These are phyloP conservation scores for Leccinum variabile DNA, from an alignment of 1,284 basidiomycete species.

Conservation along the genomic window DNA sequence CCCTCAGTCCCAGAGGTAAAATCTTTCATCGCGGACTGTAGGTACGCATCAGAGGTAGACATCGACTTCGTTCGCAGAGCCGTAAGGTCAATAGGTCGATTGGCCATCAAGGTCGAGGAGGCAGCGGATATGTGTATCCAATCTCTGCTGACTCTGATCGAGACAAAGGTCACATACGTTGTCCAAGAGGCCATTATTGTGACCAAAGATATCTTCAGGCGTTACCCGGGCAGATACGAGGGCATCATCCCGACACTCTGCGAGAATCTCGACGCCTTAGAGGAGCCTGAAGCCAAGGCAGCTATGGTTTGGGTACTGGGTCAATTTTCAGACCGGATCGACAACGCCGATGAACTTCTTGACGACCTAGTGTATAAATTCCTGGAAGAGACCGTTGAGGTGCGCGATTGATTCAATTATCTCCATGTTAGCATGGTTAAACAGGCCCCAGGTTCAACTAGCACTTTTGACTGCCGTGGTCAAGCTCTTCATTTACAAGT, in stretches of 20 bases:
- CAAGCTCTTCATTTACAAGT: slow-evolving; percentile 95
- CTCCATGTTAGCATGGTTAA: background rate
- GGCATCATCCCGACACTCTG: slow-evolving; percentile 92
- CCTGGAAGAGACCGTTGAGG: slow-evolving; percentile 91
- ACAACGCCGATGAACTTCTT: slow-evolving; percentile 93
- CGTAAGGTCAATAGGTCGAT: slow-evolving; percentile 92
- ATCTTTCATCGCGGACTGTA: slow-evolving; percentile 34
- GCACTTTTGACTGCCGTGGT: slow-evolving; percentile 94
- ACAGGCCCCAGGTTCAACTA: slow-evolving; percentile 78
- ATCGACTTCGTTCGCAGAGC: slow-evolving; percentile 98
- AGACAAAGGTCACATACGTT: slow-evolving; percentile 95
- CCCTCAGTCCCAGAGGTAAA: background rate
- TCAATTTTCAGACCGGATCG: slow-evolving; percentile 95
- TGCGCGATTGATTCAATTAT: slow-evolving; percentile 35
- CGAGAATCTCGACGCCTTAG: slow-evolving; percentile 87
- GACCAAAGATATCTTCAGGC: slow-evolving; percentile 96
- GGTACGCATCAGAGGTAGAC: slow-evolving; percentile 98
- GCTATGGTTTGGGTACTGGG: slow-evolving; percentile 99
- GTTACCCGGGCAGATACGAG: slow-evolving; percentile 97
- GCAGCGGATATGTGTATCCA: slow-evolving; percentile 91
- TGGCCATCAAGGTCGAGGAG: slow-evolving; percentile 94
- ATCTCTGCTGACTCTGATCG: slow-evolving; percentile 83
- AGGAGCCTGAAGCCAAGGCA: slow-evolving; percentile 95
- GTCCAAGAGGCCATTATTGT: slow-evolving; percentile 98
- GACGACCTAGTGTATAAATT: slow-evolving; percentile 92